Conservation (phyloP, 2,329 filamentous ascomycete species). For the Trichoderma pleuroti region DNA sequence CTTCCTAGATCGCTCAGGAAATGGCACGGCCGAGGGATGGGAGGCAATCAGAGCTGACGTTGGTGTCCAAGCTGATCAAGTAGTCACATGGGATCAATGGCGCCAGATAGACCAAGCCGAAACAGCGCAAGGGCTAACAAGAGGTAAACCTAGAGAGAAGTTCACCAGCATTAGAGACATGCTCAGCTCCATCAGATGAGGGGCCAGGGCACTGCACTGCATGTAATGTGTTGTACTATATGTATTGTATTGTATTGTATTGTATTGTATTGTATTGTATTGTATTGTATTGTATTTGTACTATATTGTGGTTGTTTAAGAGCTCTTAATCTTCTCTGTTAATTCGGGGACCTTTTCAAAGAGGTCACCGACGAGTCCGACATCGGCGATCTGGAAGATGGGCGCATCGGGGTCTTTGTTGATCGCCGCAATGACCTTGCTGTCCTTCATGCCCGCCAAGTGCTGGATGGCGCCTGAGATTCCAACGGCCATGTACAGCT, state of each 20-base stretch:
- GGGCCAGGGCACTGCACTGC: not conserved
- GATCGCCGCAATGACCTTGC: slow-evolving; percentile 97
- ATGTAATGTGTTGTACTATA: slow-evolving; percentile 23
- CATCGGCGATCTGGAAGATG: slow-evolving; percentile 97
- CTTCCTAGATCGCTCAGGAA: slow-evolving; percentile 36
- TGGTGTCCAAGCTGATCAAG: slow-evolving; percentile 49
- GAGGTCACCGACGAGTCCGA: slow-evolving; percentile 90
- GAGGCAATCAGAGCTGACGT: slow-evolving; percentile 65
- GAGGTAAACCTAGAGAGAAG: slow-evolving; percentile 77
- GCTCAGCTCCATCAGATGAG: slow-evolving; percentile 48
- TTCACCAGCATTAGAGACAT: slow-evolving; percentile 57
- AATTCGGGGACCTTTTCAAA: slow-evolving; percentile 95
- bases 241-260: not conserved
- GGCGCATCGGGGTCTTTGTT: slow-evolving; percentile 97
- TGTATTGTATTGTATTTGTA: slow-evolving; percentile 21
- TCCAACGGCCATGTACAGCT: slow-evolving; percentile 91
- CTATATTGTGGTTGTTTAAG: slow-evolving; percentile 29
- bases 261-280: slow-evolving; percentile 26
- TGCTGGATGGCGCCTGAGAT: slow-evolving; percentile 98
- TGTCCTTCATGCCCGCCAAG: slow-evolving; percentile 98
- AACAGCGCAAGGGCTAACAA: slow-evolving; percentile 57
- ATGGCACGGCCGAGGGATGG: slow-evolving; percentile 57
- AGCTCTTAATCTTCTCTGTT: slow-evolving; percentile 84
- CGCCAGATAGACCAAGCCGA: slow-evolving; percentile 76
- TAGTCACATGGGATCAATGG: slow-evolving; percentile 85